Evolutionary conservation across 1,139 yeast genomes (phyloP).

Genomic region (Yamadazyma diddensiae): DNA sequence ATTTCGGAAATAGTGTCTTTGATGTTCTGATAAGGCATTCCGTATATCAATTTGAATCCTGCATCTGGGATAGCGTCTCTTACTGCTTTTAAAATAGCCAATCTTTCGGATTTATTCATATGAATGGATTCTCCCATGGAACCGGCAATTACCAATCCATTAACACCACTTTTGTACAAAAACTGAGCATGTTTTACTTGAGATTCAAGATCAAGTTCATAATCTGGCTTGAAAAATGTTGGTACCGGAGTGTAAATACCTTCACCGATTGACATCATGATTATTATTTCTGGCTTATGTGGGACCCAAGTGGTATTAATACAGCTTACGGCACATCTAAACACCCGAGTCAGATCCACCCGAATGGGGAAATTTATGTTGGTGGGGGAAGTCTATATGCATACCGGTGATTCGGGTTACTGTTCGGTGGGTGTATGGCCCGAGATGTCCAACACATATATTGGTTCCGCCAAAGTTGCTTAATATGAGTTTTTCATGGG

Average conservation of each 20-base stretch:
- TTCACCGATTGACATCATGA: conserved; percentile 7
- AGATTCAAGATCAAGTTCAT: conserved; percentile 40
- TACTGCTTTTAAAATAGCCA: conserved; percentile 19
- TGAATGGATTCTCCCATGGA: conserved; percentile 45
- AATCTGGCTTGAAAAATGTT: conserved; percentile 43
- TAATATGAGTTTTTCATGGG: not conserved
- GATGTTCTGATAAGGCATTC: conserved; percentile 30
- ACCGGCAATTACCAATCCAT: conserved; percentile 47
- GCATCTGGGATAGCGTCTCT: conserved; percentile 26
- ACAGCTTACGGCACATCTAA: too few relatives aligned
- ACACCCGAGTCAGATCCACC: too few relatives aligned
- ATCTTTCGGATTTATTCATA: conserved; percentile 32
- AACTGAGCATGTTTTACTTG: conserved; percentile 41
- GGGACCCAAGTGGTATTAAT: not conserved
- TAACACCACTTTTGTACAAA: conserved; percentile 40
- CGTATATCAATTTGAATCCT: conserved; percentile 30
- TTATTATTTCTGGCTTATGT: not conserved
- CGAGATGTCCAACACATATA: too few relatives aligned
- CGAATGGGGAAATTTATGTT: not conserved
- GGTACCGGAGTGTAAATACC: conserved; percentile 50
- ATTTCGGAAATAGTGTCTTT: conserved; percentile 32
- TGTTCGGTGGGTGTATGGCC: too few relatives aligned
- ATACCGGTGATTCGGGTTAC: too few relatives aligned
- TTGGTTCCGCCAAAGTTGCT: too few relatives aligned
- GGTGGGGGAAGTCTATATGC: conserved; percentile 6